Conservation (phyloP, 352 stramenopile genomes). For the Pythium scleroteichum region DNA sequence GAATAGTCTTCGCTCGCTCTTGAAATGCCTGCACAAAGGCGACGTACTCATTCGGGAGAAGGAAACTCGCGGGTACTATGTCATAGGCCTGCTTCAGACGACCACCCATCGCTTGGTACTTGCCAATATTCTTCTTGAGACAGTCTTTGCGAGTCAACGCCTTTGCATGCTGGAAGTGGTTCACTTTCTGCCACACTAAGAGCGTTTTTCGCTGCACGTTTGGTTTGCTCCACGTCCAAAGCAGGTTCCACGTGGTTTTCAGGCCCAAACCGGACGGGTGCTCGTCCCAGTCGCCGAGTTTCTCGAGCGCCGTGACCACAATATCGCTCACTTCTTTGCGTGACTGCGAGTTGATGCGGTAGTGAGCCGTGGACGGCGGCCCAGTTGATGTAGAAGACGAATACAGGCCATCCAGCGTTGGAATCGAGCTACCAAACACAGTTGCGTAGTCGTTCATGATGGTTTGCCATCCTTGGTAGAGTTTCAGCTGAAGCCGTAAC, state of each 20-base stretch:
- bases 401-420: constrained; percentile 14
- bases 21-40: constrained; percentile 88
- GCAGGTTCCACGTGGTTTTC: constrained; percentile 91
- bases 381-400: constrained; percentile 28
- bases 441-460: constrained; percentile 89
- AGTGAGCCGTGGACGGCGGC: constrained; percentile 52
- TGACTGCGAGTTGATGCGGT: constrained; percentile 79
- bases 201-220: constrained; percentile 81
- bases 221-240: constrained; percentile 92
- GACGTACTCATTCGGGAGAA: constrained; percentile 92
- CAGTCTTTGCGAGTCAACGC: constrained; percentile 94
- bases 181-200: constrained; percentile 93
- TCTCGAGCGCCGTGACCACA: constrained; percentile 64
- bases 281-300: constrained; percentile 66
- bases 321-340: constrained; percentile 84
- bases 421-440: constrained; percentile 62
- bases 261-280: constrained; percentile 74
- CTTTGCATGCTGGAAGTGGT: constrained; percentile 92
- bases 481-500: constrained; percentile 68
- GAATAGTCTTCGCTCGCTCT: constrained; percentile 35
- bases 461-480: constrained; percentile 80
- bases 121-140: constrained; percentile 87
- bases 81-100: constrained; percentile 74
- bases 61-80: constrained; percentile 92
- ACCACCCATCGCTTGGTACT: constrained; percentile 51